Base-by-base conservation (phyloP, 2,329 filamentous ascomycete genomes). In the Diaporthe sp. region DNA sequence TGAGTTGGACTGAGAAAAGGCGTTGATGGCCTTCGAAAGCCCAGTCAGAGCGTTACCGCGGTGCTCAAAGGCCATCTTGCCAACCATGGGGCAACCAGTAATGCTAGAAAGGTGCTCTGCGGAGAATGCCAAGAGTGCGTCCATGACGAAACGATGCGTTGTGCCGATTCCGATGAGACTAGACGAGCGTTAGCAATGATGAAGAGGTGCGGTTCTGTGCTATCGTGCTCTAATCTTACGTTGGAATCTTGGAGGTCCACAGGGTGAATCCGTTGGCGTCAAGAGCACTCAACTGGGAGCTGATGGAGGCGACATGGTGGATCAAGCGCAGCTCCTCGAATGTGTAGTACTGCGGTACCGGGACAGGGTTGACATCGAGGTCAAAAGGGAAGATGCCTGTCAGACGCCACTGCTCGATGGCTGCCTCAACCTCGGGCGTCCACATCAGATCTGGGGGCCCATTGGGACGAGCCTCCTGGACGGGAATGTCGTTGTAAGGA, bases 81-180 rank as follows among this genome's bases (percentile, higher is more conserved):
- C 93, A 37, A 96, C 96, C 79, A 97, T 91, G 51, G 92, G 91
- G 80, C 95, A 98, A 81, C 94, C 92, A 71, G 95, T 97, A 80
- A 97, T 90, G 90, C 94, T 98, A 63, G 95, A 94, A 78, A 99
- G 91, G 85, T 98, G 96, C 81, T 95, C 96, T 72, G 97, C 96
- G n/a, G 97, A 98, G 81, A 98, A 94, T 8, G 95, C 95, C 72
- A 98, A 90, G 80, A 98, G 89, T 20, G 96, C 93, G 84, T 97
- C 94, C 95, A 98, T 98, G 79, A 98, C 96, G 85, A 97, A 98
- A 72, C 92, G 89, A 82, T 96, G 93, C 25, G 92, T 92, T 68
- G 95, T 90, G 74, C 95, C 95, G 81, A 98, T 94, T 79, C 93
- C 92, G 78, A 99, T 89, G 81, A 97, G 95, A 68, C 94, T 96